phyloP scores from a whole-genome alignment of 2,329 filamentous ascomycete species.

The Leptographium lundbergii region DNA sequence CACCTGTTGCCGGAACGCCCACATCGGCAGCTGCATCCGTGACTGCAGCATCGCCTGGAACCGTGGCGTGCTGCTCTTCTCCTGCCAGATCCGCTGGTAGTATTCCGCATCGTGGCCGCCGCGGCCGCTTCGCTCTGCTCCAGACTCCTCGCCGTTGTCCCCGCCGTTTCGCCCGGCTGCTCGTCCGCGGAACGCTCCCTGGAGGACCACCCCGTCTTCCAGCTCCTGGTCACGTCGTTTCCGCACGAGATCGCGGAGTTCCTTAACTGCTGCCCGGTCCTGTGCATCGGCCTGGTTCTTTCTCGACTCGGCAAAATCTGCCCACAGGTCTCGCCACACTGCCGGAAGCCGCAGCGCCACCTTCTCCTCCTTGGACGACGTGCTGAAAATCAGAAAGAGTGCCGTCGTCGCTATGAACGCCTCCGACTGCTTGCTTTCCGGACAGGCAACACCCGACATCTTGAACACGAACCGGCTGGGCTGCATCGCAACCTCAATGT shows the following conservation, averaged over 20 bases:
- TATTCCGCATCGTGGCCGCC: constrained; percentile 27
- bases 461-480: constrained; percentile 50
- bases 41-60: constrained; percentile 71
- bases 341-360: constrained; percentile 65
- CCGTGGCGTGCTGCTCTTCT: constrained; percentile 41
- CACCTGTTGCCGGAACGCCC: constrained; percentile 67
- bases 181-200: constrained; percentile 60
- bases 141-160: constrained; percentile 36
- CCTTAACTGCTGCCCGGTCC: constrained; percentile 57
- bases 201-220: constrained; percentile 63
- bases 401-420: constrained; percentile 71
- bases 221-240: constrained; percentile 56
- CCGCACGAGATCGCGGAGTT: constrained; percentile 58
- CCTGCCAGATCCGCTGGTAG: constrained; percentile 45
- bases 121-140: constrained; percentile 28
- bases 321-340: constrained; percentile 76
- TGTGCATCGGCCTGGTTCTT: constrained; percentile 57
- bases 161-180: constrained; percentile 31
- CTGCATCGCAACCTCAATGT: constrained; percentile 31
- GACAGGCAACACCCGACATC: constrained; percentile 63
- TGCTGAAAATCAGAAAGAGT: constrained; percentile 68
- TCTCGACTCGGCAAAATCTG: constrained; percentile 58
- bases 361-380: constrained; percentile 76
- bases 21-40: constrained; percentile 80
- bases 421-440: constrained; percentile 71